phyloP scores from a whole-genome alignment of 495 filamentous ascomycete genomes.

The Xylaria castorea region DNA sequence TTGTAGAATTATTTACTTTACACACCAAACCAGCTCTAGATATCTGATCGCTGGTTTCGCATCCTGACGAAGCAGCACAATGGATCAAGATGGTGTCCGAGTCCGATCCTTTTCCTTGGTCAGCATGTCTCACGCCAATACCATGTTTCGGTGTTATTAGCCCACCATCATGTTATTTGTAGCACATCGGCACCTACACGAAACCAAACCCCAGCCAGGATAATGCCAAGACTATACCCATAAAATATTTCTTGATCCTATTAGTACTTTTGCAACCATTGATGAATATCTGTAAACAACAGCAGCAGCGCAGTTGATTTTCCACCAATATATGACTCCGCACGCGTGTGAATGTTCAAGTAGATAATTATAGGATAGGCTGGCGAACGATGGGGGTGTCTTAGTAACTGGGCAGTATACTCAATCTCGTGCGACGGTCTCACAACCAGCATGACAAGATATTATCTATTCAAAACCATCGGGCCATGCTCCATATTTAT shows the following conservation, averaged over 20 bases:
- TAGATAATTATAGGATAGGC: conserved; percentile 3
- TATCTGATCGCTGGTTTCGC: neutral
- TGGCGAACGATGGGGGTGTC: neutral
- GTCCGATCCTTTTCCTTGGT: conserved; percentile 14
- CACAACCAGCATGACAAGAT: neutral
- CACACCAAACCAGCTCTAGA: too few relatives aligned
- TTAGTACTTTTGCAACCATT: neutral
- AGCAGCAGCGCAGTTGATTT: neutral
- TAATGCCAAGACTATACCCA: neutral
- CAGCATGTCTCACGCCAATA: conserved; percentile 22
- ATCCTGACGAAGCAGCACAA: neutral
- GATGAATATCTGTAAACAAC: neutral
- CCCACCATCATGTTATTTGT: conserved; percentile 19
- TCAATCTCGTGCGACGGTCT: neutral
- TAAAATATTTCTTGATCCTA: neutral
- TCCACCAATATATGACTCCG: neutral
- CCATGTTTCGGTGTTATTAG: conserved; percentile 28
- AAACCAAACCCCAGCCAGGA: conserved; percentile 9
- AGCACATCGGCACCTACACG: conserved; percentile 23
- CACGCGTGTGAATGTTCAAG: neutral
- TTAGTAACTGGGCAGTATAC: neutral
- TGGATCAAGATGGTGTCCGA: neutral
- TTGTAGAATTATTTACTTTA: neutral
- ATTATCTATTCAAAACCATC: neutral
- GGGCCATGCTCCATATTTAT: conserved; percentile 15